phyloP scores from a whole-genome alignment of 257 asterid species.

The Salvia hispanica region DNA sequence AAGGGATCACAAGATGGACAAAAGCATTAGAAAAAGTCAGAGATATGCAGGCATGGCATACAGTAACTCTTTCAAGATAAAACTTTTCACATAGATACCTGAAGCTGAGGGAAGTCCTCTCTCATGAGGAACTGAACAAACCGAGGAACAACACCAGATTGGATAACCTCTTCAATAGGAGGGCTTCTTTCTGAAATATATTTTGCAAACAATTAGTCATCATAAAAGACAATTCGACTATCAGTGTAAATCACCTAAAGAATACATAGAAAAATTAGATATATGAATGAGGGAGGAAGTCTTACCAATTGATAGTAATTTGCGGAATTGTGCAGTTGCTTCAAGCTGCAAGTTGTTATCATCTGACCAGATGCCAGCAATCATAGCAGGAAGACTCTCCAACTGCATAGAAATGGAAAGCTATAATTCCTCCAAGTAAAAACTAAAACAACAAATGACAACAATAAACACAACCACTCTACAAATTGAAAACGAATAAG shows the following conservation, averaged over 20 bases:
- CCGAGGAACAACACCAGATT: conserved; percentile 92
- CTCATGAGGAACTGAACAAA: conserved; percentile 81
- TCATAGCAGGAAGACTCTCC: conserved; percentile 85
- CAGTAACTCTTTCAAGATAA: not conserved
- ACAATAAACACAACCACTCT: conserved; percentile 6
- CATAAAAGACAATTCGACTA: conserved; percentile 12
- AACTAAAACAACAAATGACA: not conserved
- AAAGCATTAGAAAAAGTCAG: not conserved
- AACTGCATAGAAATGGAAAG: conserved; percentile 49
- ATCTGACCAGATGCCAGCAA: conserved; percentile 70
- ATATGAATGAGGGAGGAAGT: conserved; percentile 4
- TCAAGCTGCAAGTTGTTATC: conserved; percentile 75
- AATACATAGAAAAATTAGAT: not conserved
- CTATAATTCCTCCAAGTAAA: conserved; percentile 9
- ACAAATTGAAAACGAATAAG: not conserved
- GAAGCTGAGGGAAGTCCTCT: conserved; percentile 84
- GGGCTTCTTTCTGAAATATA: conserved; percentile 72
- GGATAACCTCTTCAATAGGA: conserved; percentile 93
- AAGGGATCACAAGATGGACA: conserved; percentile 23
- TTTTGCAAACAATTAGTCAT: conserved; percentile 4
- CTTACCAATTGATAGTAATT: conserved; percentile 82
- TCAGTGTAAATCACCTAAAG: conserved; percentile 10
- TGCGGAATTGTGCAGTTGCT: conserved; percentile 78
- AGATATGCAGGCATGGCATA: not conserved
- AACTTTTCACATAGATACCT: conserved; percentile 47